phyloP scores from a whole-genome alignment of 345 rosid genomes.

The Syzygium oleosum region DNA sequence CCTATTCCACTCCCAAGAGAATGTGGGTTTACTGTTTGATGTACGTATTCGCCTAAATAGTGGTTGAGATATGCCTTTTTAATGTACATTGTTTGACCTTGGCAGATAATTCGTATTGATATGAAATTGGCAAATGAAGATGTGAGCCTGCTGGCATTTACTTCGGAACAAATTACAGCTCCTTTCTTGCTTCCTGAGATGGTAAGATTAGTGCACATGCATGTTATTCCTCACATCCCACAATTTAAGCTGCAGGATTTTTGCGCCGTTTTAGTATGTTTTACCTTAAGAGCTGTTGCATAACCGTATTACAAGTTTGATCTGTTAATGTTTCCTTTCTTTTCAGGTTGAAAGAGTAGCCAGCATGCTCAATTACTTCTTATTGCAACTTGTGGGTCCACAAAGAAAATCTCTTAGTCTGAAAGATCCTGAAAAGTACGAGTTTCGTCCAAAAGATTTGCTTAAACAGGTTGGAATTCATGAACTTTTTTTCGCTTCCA shows the following conservation, averaged over 20 bases:
- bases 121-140: slow-evolving; percentile 99
- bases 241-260: not conserved
- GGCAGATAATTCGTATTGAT: slow-evolving; percentile 85
- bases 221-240: not conserved
- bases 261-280: not conserved
- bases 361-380: slow-evolving; percentile 91
- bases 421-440: slow-evolving; percentile 96
- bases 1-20: slow-evolving; percentile 88
- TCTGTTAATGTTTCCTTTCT: not conserved
- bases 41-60: not conserved
- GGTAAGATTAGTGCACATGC: slow-evolving; percentile 26
- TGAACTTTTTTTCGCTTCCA: not conserved
- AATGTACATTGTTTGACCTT: slow-evolving; percentile 1
- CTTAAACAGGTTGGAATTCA: slow-evolving; percentile 71
- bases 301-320: not conserved
- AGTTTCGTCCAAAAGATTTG: slow-evolving; percentile 88
- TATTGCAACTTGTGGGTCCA: slow-evolving; percentile 96
- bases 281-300: not conserved
- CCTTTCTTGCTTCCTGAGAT: slow-evolving; percentile 99
- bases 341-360: slow-evolving; percentile 94
- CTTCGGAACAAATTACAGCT: slow-evolving; percentile 87
- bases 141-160: slow-evolving; percentile 87
- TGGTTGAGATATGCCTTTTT: not conserved
- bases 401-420: slow-evolving; percentile 84
- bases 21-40: slow-evolving; percentile 24